These are phyloP conservation scores for Solanum chacoense DNA, from an alignment of 305 asterid species.

Conservation along the genomic window DNA sequence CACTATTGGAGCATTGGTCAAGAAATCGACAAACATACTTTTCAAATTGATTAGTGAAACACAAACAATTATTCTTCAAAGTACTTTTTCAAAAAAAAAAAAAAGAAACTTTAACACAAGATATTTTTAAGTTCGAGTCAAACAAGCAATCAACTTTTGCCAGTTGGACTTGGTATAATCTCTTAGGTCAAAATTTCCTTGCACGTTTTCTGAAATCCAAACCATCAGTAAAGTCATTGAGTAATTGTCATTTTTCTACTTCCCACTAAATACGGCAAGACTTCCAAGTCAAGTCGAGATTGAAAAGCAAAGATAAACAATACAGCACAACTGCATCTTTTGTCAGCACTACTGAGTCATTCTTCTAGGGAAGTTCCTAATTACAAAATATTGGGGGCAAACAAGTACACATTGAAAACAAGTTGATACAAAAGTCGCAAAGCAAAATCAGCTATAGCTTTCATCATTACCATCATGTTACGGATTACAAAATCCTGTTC, in stretches of 20 bases:
- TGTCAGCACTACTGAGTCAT: neutral
- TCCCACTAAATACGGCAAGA: neutral
- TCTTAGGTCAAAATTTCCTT: neutral
- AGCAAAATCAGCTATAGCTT: neutral
- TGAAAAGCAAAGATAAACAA: neutral
- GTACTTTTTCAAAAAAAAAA: neutral
- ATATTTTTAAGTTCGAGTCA: neutral
- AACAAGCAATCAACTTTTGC: neutral
- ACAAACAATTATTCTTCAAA: neutral
- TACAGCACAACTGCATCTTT: neutral
- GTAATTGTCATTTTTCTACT: neutral
- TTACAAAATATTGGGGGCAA: neutral
- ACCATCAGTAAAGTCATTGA: neutral
- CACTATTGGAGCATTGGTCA: neutral
- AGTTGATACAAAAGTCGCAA: neutral
- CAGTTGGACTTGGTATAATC: neutral
- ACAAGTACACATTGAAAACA: neutral
- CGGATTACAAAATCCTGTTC: neutral
- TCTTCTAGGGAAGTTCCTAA: neutral
- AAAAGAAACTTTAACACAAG: neutral
- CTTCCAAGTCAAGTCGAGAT: neutral
- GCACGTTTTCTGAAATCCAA: neutral
- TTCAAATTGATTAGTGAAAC: neutral
- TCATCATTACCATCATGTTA: neutral
- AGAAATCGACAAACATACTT: neutral